Percentiles rank a stretch among this genome's conserved stretches.
phyloP scores from a whole-genome alignment of 805 yeast species.

The Starmerella ratchasimensis region DNA sequence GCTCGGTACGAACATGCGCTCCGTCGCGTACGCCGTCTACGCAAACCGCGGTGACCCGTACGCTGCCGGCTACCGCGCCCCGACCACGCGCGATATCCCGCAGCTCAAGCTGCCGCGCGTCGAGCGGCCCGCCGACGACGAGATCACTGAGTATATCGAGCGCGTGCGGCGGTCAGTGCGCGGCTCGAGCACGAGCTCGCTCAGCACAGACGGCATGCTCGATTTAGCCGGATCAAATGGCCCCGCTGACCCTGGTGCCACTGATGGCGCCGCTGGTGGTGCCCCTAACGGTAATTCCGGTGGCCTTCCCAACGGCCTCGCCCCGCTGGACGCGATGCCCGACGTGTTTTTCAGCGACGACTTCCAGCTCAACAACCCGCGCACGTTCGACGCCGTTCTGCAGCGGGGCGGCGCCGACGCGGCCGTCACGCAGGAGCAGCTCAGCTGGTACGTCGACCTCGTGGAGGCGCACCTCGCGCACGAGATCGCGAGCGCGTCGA shows the following conservation, averaged over 20 bases:
- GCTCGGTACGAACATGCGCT: constrained; percentile 32
- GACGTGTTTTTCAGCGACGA: constrained; percentile 48
- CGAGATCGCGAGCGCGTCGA: constrained; percentile 75
- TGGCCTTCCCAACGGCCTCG: neutral
- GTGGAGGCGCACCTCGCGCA: constrained; percentile 69
- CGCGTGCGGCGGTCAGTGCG: constrained; percentile 27
- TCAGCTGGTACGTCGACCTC: constrained; percentile 70
- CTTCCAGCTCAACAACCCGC: constrained; percentile 78
- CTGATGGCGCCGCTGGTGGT: too few relatives aligned
- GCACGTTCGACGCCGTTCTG: constrained; percentile 62
- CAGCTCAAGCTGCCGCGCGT: constrained; percentile 52
- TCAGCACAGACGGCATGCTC: too few relatives aligned
- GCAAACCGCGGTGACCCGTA: constrained; percentile 31
- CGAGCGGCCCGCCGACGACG: constrained; percentile 32
- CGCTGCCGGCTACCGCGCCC: constrained; percentile 32
- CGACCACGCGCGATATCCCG: constrained; percentile 75
- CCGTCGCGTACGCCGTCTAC: constrained; percentile 62
- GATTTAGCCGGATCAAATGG: too few relatives aligned
- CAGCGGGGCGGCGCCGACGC: constrained; percentile 36
- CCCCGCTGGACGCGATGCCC: constrained; percentile 40
- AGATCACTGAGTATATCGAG: constrained; percentile 33
- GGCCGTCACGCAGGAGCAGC: constrained; percentile 51
- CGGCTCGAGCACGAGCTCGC: constrained; percentile 14
- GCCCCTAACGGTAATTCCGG: neutral
- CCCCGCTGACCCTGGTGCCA: too few relatives aligned